These are phyloP conservation scores for Paracamarosporium sp. DNA, from an alignment of 2,329 filamentous ascomycete species.

Conservation along the genomic window DNA sequence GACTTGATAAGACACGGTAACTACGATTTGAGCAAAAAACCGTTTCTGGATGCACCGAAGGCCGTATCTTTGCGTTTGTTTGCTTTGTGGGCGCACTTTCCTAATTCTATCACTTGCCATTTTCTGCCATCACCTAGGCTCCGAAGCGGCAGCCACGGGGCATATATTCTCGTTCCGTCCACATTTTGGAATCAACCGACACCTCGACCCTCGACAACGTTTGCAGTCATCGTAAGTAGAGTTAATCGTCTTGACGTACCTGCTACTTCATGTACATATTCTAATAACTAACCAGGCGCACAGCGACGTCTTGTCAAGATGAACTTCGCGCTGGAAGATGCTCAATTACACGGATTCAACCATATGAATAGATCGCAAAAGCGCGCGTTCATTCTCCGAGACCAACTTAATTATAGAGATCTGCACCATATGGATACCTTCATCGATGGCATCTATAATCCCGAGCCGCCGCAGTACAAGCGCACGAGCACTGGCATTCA, in stretches of 20 bases:
- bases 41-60: background rate
- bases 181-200: background rate
- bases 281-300: background rate
- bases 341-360: constrained; percentile 9
- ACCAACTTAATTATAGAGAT: constrained; percentile 34
- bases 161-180: background rate
- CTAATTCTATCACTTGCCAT: background rate
- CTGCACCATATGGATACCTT: constrained; percentile 34
- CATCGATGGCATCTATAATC: constrained; percentile 27
- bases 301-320: background rate
- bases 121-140: background rate
- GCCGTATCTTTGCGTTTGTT: background rate
- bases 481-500: constrained; percentile 24
- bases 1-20: background rate
- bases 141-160: background rate
- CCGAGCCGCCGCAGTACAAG: constrained; percentile 40
- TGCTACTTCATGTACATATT: background rate
- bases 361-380: constrained; percentile 35
- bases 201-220: background rate
- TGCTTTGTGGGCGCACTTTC: background rate
- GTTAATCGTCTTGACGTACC: no score
- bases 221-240: background rate
- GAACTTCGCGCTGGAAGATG: background rate
- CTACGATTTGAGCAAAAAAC: background rate
- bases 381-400: constrained; percentile 33